Conservation (phyloP, 495 filamentous ascomycete genomes). For the Xylaria castorea region DNA sequence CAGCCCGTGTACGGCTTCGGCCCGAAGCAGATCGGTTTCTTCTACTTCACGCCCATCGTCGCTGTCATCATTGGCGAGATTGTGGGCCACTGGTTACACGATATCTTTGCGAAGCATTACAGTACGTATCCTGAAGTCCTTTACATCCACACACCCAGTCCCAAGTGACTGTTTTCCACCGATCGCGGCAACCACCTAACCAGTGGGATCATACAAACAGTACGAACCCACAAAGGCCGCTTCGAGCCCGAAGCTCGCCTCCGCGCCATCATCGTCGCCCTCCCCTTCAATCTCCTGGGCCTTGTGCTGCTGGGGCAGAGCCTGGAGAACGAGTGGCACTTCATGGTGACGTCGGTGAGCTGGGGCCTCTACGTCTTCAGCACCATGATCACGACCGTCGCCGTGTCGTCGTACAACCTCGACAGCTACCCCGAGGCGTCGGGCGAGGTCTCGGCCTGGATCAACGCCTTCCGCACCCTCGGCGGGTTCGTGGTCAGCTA, state of each 20-base stretch:
- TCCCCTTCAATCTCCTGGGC: constrained; percentile 58
- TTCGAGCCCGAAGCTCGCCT: constrained; percentile 68
- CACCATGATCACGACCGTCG: constrained; percentile 70
- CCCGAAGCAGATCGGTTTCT: constrained; percentile 60
- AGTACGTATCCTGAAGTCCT: neutral
- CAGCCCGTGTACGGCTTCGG: constrained; percentile 62
- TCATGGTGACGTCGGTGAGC: constrained; percentile 61
- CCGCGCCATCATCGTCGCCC: constrained; percentile 55
- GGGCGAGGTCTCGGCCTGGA: constrained; percentile 63
- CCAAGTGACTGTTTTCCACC: neutral
- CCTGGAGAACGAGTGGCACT: constrained; percentile 60
- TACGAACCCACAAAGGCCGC: constrained; percentile 56
- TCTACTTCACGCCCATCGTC: constrained; percentile 67
- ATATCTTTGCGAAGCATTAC: constrained; percentile 56
- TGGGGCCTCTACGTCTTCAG: constrained; percentile 64
- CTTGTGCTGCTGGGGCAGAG: constrained; percentile 63
- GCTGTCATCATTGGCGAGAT: constrained; percentile 60
- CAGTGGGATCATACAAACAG: constrained; percentile 2
- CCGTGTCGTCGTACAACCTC: constrained; percentile 65
- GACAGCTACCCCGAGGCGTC: constrained; percentile 64
- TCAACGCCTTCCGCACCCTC: constrained; percentile 54
- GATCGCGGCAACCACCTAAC: neutral
- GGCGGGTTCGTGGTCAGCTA: constrained; percentile 61
- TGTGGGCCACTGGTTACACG: constrained; percentile 66
- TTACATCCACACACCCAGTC: neutral